Evolutionary conservation across 805 yeast species (phyloP), one percentile per base, ranked within the genome.

Genomic region (Kazachstania viticola): DNA sequence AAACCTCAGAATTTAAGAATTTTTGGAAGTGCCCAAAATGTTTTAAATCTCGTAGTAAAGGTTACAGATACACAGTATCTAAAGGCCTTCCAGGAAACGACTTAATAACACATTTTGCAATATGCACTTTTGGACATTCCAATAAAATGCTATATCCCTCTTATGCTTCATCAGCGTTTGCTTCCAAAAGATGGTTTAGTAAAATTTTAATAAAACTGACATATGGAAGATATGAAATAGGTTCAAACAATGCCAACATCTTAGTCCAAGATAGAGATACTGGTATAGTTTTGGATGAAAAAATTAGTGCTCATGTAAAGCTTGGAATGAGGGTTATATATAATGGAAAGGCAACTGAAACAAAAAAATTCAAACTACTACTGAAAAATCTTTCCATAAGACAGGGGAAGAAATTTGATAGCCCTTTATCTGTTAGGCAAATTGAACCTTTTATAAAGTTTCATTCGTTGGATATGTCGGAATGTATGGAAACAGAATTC

Each of bases 241-340:
- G 96, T 2, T 75, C 78, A 16, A 83, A 88, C 49, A 84, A 93
- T 29, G 98, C 96, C 8, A 88, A 88, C 49, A 88, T 91, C 19
- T 62, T 91, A 30, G 96, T 88, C 2, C 97, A 91, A 54, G 96
- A 91, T 52, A 65, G 98, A 38, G 64, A 69, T 13, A 78, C 95
- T 0, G 98, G 98, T 0, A 69, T 82, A 28, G 73, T 88, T n/a
- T 56, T 80, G 48, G 97, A 88, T 51, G 98, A 88, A 47, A 84
- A 84, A 46, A 88, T 91, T 81, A 77, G 87, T 36, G 73, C 81
- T 1, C 82, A 82, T 46, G 91, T 91, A 9, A 65, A 95, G 30
- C 51, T 91, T 23, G 98, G 97, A 0, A 88, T 88, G 32, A 57
- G 95, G 27, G 57, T 88, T 27, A 60, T 88, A 2, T 88, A 88